Conservation (phyloP, 1,284 basidiomycete species). For the Tylopilus sp. region DNA sequence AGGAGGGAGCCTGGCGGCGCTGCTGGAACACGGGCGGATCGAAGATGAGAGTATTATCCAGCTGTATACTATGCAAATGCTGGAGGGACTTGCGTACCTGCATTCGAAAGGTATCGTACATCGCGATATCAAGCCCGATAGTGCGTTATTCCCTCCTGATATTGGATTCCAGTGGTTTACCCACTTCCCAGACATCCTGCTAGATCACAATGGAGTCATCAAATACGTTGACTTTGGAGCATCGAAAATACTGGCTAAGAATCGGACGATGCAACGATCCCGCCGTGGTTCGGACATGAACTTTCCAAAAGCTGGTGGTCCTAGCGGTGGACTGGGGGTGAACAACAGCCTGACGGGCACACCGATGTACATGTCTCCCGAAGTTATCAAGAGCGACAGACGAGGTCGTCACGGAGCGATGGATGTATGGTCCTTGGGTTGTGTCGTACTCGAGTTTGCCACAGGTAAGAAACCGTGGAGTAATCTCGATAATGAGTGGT, state of each 20-base stretch:
- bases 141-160: slow-evolving; percentile 49
- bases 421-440: slow-evolving; percentile 98
- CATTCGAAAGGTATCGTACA: slow-evolving; percentile 93
- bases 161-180: slow-evolving; percentile 14
- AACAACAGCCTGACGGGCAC: slow-evolving; percentile 85
- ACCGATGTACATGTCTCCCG: slow-evolving; percentile 99
- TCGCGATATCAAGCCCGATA: slow-evolving; percentile 98
- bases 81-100: slow-evolving; percentile 91
- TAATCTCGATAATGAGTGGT: slow-evolving; percentile 99
- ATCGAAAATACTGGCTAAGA: slow-evolving; percentile 95
- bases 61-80: slow-evolving; percentile 95
- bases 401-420: slow-evolving; percentile 91
- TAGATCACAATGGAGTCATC: slow-evolving; percentile 91
- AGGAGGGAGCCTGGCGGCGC: slow-evolving; percentile 87
- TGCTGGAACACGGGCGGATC: slow-evolving; percentile 92
- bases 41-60: slow-evolving; percentile 97
- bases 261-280: slow-evolving; percentile 80
- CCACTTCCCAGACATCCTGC: slow-evolving; percentile 73
- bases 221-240: slow-evolving; percentile 99
- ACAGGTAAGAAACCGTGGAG: slow-evolving; percentile 98
- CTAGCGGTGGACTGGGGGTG: slow-evolving; percentile 47
- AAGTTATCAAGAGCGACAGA: slow-evolving; percentile 92
- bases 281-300: slow-evolving; percentile 48
- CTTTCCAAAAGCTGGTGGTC: slow-evolving; percentile 30
- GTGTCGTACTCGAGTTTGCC: slow-evolving; percentile 93